Evolutionary conservation across 1,284 basidiomycete genomes (phyloP), one percentile per base, ranked within the genome.

Genomic region (Ceratobasidium sp.): DNA sequence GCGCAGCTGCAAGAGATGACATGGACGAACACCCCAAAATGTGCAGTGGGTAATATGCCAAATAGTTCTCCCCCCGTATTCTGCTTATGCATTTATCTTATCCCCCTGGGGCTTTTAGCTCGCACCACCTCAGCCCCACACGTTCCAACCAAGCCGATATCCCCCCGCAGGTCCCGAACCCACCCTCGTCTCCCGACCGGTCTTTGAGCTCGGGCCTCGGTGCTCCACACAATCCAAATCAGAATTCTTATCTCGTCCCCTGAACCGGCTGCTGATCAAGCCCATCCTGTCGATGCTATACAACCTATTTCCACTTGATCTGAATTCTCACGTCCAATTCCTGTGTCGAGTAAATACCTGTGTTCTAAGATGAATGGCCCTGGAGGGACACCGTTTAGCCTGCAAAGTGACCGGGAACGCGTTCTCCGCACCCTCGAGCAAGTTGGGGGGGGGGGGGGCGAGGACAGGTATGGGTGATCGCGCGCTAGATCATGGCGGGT

Each of bases 301-400:
- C 51, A 49, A 22, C 27, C 7, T 4, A 65, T 27, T 65, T 65
- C 16, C 49, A 49, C 3, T 66, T 66, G 48, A 14, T 7, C n/a
- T 43, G 19, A 65, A 49, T 29, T 51, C 46, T 65, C 63, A 65
- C 63, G 54, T 5, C 54, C 16, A 56, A 56, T 56, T 56, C 2
- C 34, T 19, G 29, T 14, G 31, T 56, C 34, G 29, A 56, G 29
- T 56, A 56, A 37, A 56, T 34, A 19, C 34, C 54, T 34, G 31
- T 16, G 46, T 34, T 34, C 31, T 24, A 29, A 34, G 54, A 56
- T 56, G 27, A 31, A 34, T 31, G 13, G 5, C 54, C 54, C 54
- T 56, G 31, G 5, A 56, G 24, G 54, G 54, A 31, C 13, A 24
- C 54, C 54, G 13, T 56, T 56, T 31, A 56, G 54, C 54, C 54